These are phyloP conservation scores for Nigrospora oryzae DNA, from an alignment of 2,329 filamentous ascomycete species.

Conservation along the genomic window DNA sequence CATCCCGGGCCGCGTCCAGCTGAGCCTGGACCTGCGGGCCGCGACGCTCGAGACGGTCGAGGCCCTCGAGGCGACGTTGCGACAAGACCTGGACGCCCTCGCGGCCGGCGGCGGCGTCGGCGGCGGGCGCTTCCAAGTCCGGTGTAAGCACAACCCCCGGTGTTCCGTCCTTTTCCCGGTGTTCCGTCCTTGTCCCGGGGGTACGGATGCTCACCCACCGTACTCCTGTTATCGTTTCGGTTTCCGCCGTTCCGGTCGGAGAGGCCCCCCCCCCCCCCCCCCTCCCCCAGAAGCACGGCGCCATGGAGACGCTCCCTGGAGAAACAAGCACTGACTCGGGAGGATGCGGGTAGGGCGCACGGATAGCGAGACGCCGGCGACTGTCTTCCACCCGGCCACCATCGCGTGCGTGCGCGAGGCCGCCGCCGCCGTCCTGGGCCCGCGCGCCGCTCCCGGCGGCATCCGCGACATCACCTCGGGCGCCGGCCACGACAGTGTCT, in stretches of 20 bases:
- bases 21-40: conserved; percentile 61
- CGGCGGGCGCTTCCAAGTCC: conserved; percentile 15
- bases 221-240: no score
- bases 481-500: conserved; percentile 43
- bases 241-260: no score
- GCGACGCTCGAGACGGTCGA: conserved; percentile 43
- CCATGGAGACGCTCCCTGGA: no score
- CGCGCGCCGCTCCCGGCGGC: conserved; percentile 17
- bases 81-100: conserved; percentile 49
- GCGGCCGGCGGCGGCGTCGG: conserved; percentile 47
- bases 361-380: conserved; percentile 54
- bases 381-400: conserved; percentile 59
- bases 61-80: conserved; percentile 47
- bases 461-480: conserved; percentile 29
- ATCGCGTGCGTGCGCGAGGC: conserved; percentile 55
- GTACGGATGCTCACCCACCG: no score
- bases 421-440: conserved; percentile 47
- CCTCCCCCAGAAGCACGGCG: no score
- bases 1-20: conserved; percentile 58
- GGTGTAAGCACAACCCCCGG: no score
- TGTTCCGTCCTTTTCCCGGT: no score
- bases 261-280: no score
- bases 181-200: no score
- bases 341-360: conserved; percentile 35
- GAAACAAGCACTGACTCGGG: no score